phyloP scores from a whole-genome alignment of 2,329 filamentous ascomycete genomes.

The Byssoonygena ceratinophila region DNA sequence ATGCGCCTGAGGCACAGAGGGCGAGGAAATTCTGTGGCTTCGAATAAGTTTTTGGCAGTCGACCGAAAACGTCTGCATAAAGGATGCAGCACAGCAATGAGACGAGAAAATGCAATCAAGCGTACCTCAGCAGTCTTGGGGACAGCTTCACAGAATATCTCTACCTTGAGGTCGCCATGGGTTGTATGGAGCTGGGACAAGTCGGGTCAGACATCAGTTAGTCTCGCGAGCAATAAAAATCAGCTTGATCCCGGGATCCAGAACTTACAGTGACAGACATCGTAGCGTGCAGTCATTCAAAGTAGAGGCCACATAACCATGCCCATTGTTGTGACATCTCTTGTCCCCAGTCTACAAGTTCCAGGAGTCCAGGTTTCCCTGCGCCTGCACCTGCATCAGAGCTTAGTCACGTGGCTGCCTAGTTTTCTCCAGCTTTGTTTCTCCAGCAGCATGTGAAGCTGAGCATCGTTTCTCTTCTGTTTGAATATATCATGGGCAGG shows the following conservation, averaged over 20 bases:
- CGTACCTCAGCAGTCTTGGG: conserved; percentile 78
- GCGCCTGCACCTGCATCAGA: background rate
- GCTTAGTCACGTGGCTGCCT: background rate
- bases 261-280: conserved; percentile 18
- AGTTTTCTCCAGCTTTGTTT: background rate
- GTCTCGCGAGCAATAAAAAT: background rate
- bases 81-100: too few relatives aligned
- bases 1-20: conserved; percentile 51
- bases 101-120: too few relatives aligned
- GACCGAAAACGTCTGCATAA: too few relatives aligned
- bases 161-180: conserved; percentile 82
- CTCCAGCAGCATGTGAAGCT: background rate
- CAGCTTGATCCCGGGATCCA: background rate
- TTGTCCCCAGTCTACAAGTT: background rate
- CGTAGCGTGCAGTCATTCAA: background rate
- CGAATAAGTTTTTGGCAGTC: background rate
- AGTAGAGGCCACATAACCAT: background rate
- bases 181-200: conserved; percentile 61
- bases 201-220: background rate
- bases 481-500: too few relatives aligned
- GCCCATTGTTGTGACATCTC: background rate
- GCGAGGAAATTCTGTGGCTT: conserved; percentile 51
- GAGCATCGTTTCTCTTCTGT: too few relatives aligned
- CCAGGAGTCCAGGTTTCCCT: background rate
- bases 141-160: conserved; percentile 89